Base-by-base conservation (phyloP, 1,284 basidiomycete genomes). In the Amylostereum areolatum region DNA sequence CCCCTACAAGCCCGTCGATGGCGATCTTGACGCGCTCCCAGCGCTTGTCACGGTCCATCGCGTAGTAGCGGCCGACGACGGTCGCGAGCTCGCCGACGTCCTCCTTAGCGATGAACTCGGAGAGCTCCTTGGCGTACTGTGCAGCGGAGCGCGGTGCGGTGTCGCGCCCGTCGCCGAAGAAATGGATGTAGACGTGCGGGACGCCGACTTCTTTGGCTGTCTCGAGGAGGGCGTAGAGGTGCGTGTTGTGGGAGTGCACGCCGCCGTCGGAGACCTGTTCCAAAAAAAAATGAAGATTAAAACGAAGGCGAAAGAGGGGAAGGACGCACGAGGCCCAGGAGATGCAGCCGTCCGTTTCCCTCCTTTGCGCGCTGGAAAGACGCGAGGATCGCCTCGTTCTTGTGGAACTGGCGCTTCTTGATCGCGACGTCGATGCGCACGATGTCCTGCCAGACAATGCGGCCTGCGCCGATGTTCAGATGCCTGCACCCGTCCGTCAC, bases 391-490 rank as follows among this genome's bases (percentile, higher is more conserved):
- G 66, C 72, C 50, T 78, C 70, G 62, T 85, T 85, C 64, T 89
- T 82, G 68, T 92, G 84, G 69, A 95, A 93, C 59, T 89, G 80
- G 55, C 78, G 73, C 64, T 92, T 95, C 70, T 92, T 85, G 69
- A 95, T 94, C 24, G 84, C 78, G 43, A 92, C 85, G 62, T 95
- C 92, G 62, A 95, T 95, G 55, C 83, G 80, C 60, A 95, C 92
- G 59, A 96, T 95, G 62, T 95, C 92, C 66, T 96, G 92, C 92
- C 92, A 95, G 42, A 95, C 91, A 50, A 95, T 79, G 35, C 92
- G 83, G 2, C 92, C 92, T 49, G 92, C 92, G 43, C 92, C 92
- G 57, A 93, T 90, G 70, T 96, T 96, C 53, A 95, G 71, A 65
- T 95, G 92, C 18, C 92, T 94, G 48, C 4, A 11, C 25, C 40